Base-by-base conservation (phyloP, 2,329 filamentous ascomycete genomes). In the Ascosphaera aggregata region DNA sequence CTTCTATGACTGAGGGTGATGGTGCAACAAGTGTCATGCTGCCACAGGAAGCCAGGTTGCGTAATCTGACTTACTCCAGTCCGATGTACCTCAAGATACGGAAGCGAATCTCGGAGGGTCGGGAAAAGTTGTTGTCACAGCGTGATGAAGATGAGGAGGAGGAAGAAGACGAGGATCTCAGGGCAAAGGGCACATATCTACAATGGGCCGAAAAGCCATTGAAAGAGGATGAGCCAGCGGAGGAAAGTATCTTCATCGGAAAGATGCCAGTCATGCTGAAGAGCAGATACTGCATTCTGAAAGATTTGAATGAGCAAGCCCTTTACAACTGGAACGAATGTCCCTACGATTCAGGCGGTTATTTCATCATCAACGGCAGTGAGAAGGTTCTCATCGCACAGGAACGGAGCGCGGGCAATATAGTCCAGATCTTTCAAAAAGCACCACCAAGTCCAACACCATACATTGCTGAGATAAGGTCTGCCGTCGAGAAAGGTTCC, bases 341-440 rank as follows among this genome's bases (percentile, higher is more conserved):
- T 48, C 89, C 89, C 1, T 98, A 94, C 57, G 89, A 98, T 52
- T 89, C 94, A 53, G 89, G 89, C 48, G 89, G 89, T 47, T 98
- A 98, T 60, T 98, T 98, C 54, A 82, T 98, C 50, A 98, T 98
- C 67, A 98, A 98, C 61, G 89, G 89, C 34, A 92, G 81, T 58
- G 89, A 98, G 55, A 98, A 98, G 66, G 89, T 98, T 17, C 63
- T 98, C 48, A 98, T 98, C 50, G 89, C 89, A 1, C 89, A 98
- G 56, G 89, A 98, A 59, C 79, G 89, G 44, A 94, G 85, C 54
- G 89, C 89, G 32, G 89, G 86, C 53, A 98, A 98, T 54, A 98
- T 95, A 42, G 89, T 98, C 3, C 89, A 98, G 60, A 86, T 98
- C 19, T 98, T 98, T 71, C 86, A 92, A 62, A 98, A 98, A 64